A percentile compares a stretch with the other conserved stretches of the same genome.
Evolutionary conservation across 306 rosid species (phyloP).

Genomic region (Canavalia gladiata): DNA sequence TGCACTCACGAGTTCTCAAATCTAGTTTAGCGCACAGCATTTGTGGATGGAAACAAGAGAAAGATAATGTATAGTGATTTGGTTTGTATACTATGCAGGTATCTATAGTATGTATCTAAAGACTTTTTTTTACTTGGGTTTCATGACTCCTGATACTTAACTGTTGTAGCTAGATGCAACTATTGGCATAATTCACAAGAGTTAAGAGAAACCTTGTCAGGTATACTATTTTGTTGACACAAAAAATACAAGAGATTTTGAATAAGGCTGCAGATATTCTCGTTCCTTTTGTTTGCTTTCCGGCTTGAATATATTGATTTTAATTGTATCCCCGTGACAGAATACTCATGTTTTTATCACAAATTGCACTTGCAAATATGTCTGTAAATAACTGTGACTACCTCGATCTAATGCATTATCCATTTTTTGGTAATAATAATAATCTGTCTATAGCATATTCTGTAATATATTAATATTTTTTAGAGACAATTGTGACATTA

Average conservation of each 20-base stretch:
- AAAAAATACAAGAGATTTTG: not conserved
- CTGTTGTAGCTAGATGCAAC: conserved; percentile 21
- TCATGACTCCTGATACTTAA: conserved; percentile 5
- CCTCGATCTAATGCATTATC: too few relatives aligned
- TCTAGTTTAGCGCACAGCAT: conserved; percentile 56
- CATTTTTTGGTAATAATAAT: too few relatives aligned
- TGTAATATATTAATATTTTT: too few relatives aligned
- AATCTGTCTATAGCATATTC: too few relatives aligned
- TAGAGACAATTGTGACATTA: too few relatives aligned
- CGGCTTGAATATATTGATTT: conserved; percentile 9
- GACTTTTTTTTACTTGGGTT: conserved; percentile 35
- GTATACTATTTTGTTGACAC: conserved; percentile 32
- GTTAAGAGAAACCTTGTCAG: conserved; percentile 21
- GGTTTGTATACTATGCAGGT: conserved; percentile 38
- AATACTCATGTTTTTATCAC: not conserved
- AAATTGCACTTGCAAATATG: not conserved
- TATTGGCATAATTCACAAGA: conserved; percentile 27
- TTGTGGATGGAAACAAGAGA: conserved; percentile 46
- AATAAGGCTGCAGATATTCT: not conserved
- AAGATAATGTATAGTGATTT: conserved; percentile 51
- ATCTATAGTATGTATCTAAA: conserved; percentile 49
- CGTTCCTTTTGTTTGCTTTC: conserved; percentile 27
- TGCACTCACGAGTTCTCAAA: conserved; percentile 44
- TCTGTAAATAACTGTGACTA: too few relatives aligned
- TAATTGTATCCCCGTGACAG: not conserved